Evolutionary conservation across 2,329 filamentous ascomycete species (phyloP), one percentile per base, ranked within the genome.

Genomic region (Coleophoma eucalyptorum): DNA sequence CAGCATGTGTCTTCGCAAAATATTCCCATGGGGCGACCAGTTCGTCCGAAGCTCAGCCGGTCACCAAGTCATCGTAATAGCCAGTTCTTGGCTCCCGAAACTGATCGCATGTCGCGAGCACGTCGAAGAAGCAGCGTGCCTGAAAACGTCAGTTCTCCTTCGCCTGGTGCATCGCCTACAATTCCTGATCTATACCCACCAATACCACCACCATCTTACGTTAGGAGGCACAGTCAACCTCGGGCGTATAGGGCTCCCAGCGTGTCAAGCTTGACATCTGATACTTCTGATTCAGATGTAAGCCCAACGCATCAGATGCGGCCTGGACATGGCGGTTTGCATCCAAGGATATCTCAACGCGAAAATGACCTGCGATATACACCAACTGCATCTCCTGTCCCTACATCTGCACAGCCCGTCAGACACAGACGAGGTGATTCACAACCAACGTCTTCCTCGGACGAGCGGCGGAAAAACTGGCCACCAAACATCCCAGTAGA

Each of bases 171-270:
- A 11, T 51, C 65, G 12, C 64, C 45, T 52, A 58, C 34, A 37
- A 42, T 57, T 11, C 53, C 62, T 18, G 63, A 75, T 10, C 10
- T 48, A 57, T 73, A 13, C 69, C 70, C 38, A 64, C 72, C 7
- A 61, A 68, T 32, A 41, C 57, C 19, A 10, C 63, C 57, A 53
- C 62, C 66, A 42, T 65, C 65, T 13, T 48, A 59, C 44, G 46
- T 62, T 16, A 72, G 78, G 18, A 66, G 76, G 31, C 76, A 79
- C 58, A 79, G 76, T 56, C 77, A 80, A 48, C 74, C 76, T 0
- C 68, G 73, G 31, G 69, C 71, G 46, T 63, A 67, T 41, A 72
- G 71, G 19, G 70, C 69, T 3, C 21, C 45, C 15, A 42, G 37
- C 26, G 34, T 34, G 8, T 43, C 63, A 55, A 48, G 50, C 53